Evolutionary conservation across 768 basidiomycete species (phyloP).

Genomic region (Boletus subcaerulescens): DNA sequence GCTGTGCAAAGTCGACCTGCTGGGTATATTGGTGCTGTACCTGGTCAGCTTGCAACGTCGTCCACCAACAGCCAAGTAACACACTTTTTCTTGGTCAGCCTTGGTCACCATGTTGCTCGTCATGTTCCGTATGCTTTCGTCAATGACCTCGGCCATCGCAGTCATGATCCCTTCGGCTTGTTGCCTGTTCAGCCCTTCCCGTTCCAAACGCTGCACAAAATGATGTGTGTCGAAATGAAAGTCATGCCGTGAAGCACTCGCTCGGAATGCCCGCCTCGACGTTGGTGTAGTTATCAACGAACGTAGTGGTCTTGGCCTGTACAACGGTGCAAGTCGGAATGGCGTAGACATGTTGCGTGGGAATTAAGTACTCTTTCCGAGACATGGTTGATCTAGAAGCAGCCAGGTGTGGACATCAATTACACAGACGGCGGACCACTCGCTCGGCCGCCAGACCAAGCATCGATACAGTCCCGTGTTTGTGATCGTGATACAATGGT

Average conservation of each 20-base stretch:
- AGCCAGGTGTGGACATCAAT: no score
- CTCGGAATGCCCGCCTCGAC: constrained; percentile 26
- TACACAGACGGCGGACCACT: no score
- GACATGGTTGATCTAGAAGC: no score
- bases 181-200: constrained; percentile 81
- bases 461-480: no score
- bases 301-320: constrained; percentile 1
- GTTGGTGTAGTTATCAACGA: background rate
- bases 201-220: constrained; percentile 87
- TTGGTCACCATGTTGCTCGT: constrained; percentile 94
- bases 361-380: constrained; percentile 1
- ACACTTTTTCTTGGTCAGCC: constrained; percentile 93
- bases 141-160: constrained; percentile 94
- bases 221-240: constrained; percentile 96
- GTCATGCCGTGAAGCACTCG: constrained; percentile 32
- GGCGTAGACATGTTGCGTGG: constrained; percentile 22
- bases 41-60: constrained; percentile 4
- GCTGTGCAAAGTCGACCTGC: constrained; percentile 94
- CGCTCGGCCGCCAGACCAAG: no score
- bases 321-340: background rate
- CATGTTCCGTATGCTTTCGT: constrained; percentile 96
- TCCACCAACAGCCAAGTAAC: constrained; percentile 10
- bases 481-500: no score
- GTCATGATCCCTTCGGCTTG: constrained; percentile 98
- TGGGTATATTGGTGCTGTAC: constrained; percentile 86